Conservation (phyloP, 306 rosid species). For the Gleditsia sinensis region DNA sequence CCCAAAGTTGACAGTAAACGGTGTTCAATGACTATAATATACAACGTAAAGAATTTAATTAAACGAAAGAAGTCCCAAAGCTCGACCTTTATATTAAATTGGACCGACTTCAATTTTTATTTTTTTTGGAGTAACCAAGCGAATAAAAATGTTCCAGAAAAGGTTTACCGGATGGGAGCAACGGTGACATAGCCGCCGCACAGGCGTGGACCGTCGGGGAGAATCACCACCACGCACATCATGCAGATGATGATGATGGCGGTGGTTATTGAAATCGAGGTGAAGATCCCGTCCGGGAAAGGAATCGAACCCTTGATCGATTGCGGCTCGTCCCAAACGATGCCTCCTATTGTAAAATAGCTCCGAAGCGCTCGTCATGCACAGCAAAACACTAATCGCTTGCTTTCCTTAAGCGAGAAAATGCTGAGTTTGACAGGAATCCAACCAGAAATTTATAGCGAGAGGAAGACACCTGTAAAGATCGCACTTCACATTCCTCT, state of each 20-base stretch:
- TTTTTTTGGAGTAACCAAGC: not conserved
- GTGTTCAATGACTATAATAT: not conserved
- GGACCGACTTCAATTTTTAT: not conserved
- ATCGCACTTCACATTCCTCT: not conserved
- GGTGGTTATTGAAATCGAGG: constrained; percentile 1
- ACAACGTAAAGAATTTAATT: not conserved
- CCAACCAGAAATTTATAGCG: not conserved
- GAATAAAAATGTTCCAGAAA: not conserved
- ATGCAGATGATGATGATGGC: constrained; percentile 41
- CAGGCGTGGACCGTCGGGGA: constrained; percentile 48
- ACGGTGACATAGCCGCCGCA: constrained; percentile 52
- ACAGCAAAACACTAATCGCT: constrained; percentile 20
- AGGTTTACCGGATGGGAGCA: constrained; percentile 37
- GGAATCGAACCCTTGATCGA: constrained; percentile 47
- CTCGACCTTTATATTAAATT: not conserved
- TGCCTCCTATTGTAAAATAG: constrained; percentile 70
- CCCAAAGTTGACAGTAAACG: not conserved
- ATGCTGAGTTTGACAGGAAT: not conserved
- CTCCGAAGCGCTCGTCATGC: constrained; percentile 98
- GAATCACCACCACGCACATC: constrained; percentile 49
- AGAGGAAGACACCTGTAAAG: not conserved
- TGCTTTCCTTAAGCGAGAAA: not conserved
- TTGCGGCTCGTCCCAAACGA: constrained; percentile 63
- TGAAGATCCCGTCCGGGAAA: constrained; percentile 25
- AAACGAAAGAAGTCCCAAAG: not conserved